Conservation (phyloP, 495 filamentous ascomycete genomes). For the Hypoxylon cercidicola region DNA sequence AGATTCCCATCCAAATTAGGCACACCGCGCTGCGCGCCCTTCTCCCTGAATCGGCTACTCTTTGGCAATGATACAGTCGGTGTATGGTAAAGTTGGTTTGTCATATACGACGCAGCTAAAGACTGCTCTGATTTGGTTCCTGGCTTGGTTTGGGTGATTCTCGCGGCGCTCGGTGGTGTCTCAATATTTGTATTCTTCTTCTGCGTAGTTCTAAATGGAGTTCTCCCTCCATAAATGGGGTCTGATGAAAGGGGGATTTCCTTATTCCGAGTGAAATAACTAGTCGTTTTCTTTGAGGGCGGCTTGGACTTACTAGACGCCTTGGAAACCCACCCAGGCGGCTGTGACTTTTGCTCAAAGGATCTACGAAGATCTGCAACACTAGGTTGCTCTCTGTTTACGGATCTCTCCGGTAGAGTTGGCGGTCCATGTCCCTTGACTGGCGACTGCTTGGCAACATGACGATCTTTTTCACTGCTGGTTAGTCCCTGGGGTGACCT, state of each 20-base stretch:
- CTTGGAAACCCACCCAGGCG: not conserved
- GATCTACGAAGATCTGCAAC: conserved; percentile 51
- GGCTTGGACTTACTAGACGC: conserved; percentile 6
- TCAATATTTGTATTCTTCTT: not conserved
- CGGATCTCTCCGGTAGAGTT: conserved; percentile 1
- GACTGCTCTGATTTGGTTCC: conserved; percentile 15
- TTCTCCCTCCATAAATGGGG: conserved; percentile 1
- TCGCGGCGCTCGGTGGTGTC: not conserved
- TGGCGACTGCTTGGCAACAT: not conserved
- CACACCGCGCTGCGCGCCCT: not conserved
- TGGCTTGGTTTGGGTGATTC: not conserved
- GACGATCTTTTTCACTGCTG: not conserved
- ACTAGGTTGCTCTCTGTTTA: conserved; percentile 43
- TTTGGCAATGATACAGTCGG: conserved; percentile 1
- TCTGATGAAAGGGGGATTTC: conserved; percentile 3
- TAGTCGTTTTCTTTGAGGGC: not conserved
- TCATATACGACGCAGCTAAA: not conserved
- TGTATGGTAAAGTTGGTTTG: not conserved
- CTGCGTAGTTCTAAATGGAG: not conserved
- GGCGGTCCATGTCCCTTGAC: not conserved
- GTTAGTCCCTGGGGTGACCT: conserved; percentile 5
- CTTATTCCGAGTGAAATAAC: not conserved
- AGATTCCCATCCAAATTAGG: conserved; percentile 21
- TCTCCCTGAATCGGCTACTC: conserved; percentile 14
- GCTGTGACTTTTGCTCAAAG: conserved; percentile 42